phyloP scores from a whole-genome alignment of 768 basidiomycete genomes.

The Suillus placidus region DNA sequence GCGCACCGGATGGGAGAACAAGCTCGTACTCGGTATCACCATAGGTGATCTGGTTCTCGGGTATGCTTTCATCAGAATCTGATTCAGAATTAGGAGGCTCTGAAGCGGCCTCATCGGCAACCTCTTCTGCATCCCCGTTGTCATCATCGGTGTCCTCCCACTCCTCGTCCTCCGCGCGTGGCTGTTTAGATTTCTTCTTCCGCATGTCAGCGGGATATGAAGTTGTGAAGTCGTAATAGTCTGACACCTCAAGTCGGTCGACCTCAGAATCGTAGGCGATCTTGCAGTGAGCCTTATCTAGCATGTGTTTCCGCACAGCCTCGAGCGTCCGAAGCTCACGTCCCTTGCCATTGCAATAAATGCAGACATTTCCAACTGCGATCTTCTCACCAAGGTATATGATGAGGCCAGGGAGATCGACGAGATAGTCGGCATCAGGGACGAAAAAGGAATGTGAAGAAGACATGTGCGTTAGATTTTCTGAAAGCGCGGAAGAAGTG shows the following conservation, averaged over 20 bases:
- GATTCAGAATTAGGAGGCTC: conserved; percentile 40
- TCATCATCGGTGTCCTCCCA: conserved; percentile 40
- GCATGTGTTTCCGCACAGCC: conserved; percentile 94
- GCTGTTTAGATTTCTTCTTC: conserved; percentile 23
- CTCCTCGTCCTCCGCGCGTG: conserved; percentile 40
- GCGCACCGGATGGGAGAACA: conserved; percentile 88
- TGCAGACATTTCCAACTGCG: conserved; percentile 89
- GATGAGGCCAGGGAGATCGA: conserved; percentile 81
- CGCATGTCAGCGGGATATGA: conserved; percentile 65
- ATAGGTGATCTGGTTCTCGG: conserved; percentile 63
- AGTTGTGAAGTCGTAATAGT: conserved; percentile 88
- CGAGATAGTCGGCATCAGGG: conserved; percentile 89
- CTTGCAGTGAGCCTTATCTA: conserved; percentile 96
- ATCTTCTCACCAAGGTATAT: conserved; percentile 91
- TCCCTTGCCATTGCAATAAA: conserved; percentile 84
- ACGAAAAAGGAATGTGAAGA: conserved; percentile 90
- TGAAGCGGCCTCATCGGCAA: conserved; percentile 41
- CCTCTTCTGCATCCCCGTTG: conserved; percentile 28
- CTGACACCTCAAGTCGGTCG: conserved; percentile 85
- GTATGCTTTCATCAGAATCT: conserved; percentile 44
- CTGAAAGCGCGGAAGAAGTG: conserved; percentile 52
- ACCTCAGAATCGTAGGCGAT: conserved; percentile 83
- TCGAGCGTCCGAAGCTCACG: conserved; percentile 82
- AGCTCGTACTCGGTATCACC: conserved; percentile 86
- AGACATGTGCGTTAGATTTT: conserved; percentile 88